Evolutionary conservation across 2,329 filamentous ascomycete genomes (phyloP), one percentile per base, ranked within the genome.

Genomic region (Monosporascus sp.): DNA sequence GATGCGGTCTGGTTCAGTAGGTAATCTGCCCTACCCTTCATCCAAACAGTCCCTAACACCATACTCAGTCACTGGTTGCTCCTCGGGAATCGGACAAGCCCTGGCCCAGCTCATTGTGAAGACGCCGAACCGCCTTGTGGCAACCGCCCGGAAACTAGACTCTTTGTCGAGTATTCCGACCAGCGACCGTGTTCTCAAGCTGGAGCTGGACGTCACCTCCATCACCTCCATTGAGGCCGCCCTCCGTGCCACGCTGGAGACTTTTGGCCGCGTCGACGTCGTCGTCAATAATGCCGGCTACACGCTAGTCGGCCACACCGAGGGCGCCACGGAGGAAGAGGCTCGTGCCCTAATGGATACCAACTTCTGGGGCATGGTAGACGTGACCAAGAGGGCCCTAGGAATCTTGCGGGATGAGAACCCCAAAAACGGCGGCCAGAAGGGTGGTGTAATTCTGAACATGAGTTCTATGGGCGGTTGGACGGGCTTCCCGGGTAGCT

Each of bases 381-480:
- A 69, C 15, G 63, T 77, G 7, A 70, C 73, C 0, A 69, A 65
- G 50, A 59, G 61, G n/a, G 69, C 68, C 1, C 47, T 78, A 4
- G 65, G 66, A 17, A 61, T 71, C 17, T 69, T 77, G 64, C 66
- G 74, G 5, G 67, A 71, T 40, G 57, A 60, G 45, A 72, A 69
- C 24, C 51, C 49, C 37, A 65, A 63, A 53, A 58, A 22, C 18
- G 55, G 45, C 8, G 74, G 49, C 43, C 58, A 56, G 35, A 60
- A 61, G 46, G 79, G 80, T 3, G 81, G 80, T 7, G 66, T 79
- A 6, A 76, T 85, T 14, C 67, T 82, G 38, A 78, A 84, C 55
- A 65, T 84, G 40, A 80, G 77, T 5, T 81, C 77, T 3, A 75
- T 85, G 60, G 80, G 78, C 4, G 74, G 74, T 0, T 70, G 65